phyloP scores from a whole-genome alignment of 305 asterid species.

The Petunia hybrid region DNA sequence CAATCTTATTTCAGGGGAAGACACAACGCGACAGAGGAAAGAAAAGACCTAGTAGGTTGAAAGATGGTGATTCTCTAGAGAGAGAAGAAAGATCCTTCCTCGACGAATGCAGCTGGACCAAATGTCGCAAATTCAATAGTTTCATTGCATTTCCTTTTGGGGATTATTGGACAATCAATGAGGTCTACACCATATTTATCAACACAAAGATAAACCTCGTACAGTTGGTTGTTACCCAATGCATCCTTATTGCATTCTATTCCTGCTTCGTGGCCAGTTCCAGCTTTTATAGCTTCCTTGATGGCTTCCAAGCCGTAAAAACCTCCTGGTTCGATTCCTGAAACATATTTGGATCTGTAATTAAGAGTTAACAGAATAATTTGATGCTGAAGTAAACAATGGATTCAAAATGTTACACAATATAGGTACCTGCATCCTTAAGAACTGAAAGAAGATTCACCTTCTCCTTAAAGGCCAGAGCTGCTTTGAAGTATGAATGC shows the following conservation, averaged over 20 bases:
- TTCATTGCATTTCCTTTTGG: slow-evolving; percentile 40
- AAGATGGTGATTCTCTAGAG: background rate
- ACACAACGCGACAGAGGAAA: background rate
- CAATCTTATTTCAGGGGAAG: background rate
- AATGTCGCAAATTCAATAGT: slow-evolving; percentile 44
- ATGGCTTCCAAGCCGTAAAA: slow-evolving; percentile 38
- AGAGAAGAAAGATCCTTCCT: slow-evolving; percentile 27
- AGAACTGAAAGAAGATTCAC: slow-evolving; percentile 68
- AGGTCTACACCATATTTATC: slow-evolving; percentile 40
- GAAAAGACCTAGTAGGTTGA: slow-evolving; percentile 27
- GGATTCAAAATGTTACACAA: background rate
- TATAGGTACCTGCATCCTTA: slow-evolving; percentile 54
- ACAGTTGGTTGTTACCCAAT: slow-evolving; percentile 47
- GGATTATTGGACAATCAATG: slow-evolving; percentile 47
- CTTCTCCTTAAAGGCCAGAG: slow-evolving; percentile 61
- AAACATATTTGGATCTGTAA: no score
- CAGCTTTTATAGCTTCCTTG: slow-evolving; percentile 39
- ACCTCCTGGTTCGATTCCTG: slow-evolving; percentile 45
- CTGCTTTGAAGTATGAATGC: slow-evolving; percentile 60
- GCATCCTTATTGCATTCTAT: slow-evolving; percentile 51
- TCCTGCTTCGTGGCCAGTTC: slow-evolving; percentile 35
- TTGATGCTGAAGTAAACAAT: background rate
- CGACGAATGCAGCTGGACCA: background rate
- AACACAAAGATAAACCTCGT: slow-evolving; percentile 48
- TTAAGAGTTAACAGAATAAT: slow-evolving; percentile 11